These are phyloP conservation scores for Cajanus cajan DNA, from an alignment of 306 rosid species.

Conservation along the genomic window DNA sequence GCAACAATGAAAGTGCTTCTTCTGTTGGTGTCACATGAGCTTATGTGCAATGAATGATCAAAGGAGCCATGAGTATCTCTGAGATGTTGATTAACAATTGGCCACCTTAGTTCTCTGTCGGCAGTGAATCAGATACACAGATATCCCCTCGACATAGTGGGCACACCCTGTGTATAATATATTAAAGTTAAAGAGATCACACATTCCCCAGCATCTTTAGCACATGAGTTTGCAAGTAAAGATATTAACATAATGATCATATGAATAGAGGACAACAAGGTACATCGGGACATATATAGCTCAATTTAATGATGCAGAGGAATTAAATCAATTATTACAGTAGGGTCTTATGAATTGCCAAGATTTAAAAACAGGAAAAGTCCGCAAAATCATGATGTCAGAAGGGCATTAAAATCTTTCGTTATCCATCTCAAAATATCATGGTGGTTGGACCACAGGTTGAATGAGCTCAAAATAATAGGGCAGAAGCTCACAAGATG, in stretches of 20 bases:
- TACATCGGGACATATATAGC: constrained; percentile 9
- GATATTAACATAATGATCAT: constrained; percentile 8
- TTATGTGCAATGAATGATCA: constrained; percentile 16
- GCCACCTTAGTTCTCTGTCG: constrained; percentile 46
- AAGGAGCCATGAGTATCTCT: constrained; percentile 8
- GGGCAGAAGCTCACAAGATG: neutral
- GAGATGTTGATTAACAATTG: constrained; percentile 27
- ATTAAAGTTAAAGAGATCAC: constrained; percentile 4
- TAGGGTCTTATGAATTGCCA: constrained; percentile 16
- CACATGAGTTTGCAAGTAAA: constrained; percentile 17
- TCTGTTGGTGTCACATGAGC: constrained; percentile 24
- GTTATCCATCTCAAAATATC: constrained; percentile 2
- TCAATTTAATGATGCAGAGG: neutral
- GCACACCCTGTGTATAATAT: constrained; percentile 77
- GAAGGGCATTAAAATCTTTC: neutral
- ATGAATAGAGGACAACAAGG: constrained; percentile 21
- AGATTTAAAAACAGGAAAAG: neutral
- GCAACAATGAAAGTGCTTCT: constrained; percentile 47
- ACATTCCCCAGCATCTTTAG: constrained; percentile 12
- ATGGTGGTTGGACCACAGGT: neutral
- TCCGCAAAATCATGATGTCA: neutral
- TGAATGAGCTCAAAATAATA: neutral
- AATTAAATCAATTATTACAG: constrained; percentile 4
- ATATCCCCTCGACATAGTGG: constrained; percentile 93
- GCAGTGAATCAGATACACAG: constrained; percentile 59